These are phyloP conservation scores for Mercurialis annua DNA, from an alignment of 345 rosid genomes.

Conservation along the genomic window DNA sequence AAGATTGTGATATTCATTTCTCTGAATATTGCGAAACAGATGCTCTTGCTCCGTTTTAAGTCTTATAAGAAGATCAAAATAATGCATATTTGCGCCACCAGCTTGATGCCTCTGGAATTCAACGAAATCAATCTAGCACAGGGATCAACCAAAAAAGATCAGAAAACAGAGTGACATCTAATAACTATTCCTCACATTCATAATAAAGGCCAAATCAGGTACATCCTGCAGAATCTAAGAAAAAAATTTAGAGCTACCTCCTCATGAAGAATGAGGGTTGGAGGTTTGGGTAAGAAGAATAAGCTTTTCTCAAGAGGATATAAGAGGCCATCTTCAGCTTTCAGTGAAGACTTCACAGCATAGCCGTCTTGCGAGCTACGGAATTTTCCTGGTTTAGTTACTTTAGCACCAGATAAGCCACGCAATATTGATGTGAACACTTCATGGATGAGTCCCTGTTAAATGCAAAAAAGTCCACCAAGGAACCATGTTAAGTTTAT, in stretches of 20 bases:
- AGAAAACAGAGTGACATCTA: slow-evolving; percentile 9
- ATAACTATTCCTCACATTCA: not conserved
- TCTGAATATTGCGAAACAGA: slow-evolving; percentile 91
- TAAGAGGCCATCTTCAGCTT: slow-evolving; percentile 95
- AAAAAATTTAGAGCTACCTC: slow-evolving; percentile 46
- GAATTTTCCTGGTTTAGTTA: slow-evolving; percentile 95
- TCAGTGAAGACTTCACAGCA: slow-evolving; percentile 95
- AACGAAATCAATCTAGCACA: slow-evolving; percentile 76
- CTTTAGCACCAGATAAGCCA: slow-evolving; percentile 89
- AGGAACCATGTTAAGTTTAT: not conserved
- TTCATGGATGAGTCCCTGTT: slow-evolving; percentile 92
- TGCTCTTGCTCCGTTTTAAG: slow-evolving; percentile 95
- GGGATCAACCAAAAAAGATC: not conserved
- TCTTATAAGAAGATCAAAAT: slow-evolving; percentile 91
- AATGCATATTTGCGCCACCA: slow-evolving; percentile 99
- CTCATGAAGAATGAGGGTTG: slow-evolving; percentile 95
- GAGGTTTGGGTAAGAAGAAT: slow-evolving; percentile 96
- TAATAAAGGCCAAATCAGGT: not conserved
- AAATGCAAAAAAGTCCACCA: slow-evolving; percentile 4
- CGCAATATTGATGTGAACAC: slow-evolving; percentile 87
- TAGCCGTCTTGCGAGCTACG: slow-evolving; percentile 96
- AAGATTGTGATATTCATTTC: slow-evolving; percentile 91
- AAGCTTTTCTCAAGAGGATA: slow-evolving; percentile 98
- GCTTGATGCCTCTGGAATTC: slow-evolving; percentile 99
- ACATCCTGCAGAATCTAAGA: not conserved